Percentiles rank a stretch among this genome's conserved stretches.
Conservation (phyloP, 2,329 filamentous ascomycete genomes). For the Exserohilum rostratum region DNA sequence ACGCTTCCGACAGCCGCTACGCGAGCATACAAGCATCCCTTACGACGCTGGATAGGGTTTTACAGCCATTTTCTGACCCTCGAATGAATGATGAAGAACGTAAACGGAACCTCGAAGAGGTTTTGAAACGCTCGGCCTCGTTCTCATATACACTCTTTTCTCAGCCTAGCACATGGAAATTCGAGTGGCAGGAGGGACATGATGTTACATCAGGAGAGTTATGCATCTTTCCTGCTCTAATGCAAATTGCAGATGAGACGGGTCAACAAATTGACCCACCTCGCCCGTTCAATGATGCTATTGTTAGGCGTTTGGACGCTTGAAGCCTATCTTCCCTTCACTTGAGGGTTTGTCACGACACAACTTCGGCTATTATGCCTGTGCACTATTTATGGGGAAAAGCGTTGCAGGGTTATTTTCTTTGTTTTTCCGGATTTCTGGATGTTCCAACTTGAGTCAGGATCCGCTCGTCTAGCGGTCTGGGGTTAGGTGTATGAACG, state of each 20-base stretch:
- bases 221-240: slow-evolving; percentile 45
- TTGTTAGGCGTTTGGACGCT: slow-evolving; percentile 32
- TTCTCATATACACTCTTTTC: slow-evolving; percentile 47
- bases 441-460: neutral
- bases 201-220: slow-evolving; percentile 34
- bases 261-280: slow-evolving; percentile 35
- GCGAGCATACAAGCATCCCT: slow-evolving; percentile 30
- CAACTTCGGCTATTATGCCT: neutral
- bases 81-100: slow-evolving; percentile 37
- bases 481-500: too few species aligned
- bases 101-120: slow-evolving; percentile 41
- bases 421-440: neutral
- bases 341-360: neutral
- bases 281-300: slow-evolving; percentile 37
- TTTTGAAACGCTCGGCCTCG: slow-evolving; percentile 41
- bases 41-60: slow-evolving; percentile 31
- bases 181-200: slow-evolving; percentile 41
- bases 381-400: neutral
- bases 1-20: slow-evolving; percentile 30
- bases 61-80: slow-evolving; percentile 36
- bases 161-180: slow-evolving; percentile 42
- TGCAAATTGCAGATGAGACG: slow-evolving; percentile 41
- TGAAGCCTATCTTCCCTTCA: slow-evolving; percentile 8
- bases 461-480: too few species aligned
- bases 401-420: too few species aligned